Evolutionary conservation across 2,329 filamentous ascomycete species (phyloP).

Genomic region (Microcyclosporella mali): DNA sequence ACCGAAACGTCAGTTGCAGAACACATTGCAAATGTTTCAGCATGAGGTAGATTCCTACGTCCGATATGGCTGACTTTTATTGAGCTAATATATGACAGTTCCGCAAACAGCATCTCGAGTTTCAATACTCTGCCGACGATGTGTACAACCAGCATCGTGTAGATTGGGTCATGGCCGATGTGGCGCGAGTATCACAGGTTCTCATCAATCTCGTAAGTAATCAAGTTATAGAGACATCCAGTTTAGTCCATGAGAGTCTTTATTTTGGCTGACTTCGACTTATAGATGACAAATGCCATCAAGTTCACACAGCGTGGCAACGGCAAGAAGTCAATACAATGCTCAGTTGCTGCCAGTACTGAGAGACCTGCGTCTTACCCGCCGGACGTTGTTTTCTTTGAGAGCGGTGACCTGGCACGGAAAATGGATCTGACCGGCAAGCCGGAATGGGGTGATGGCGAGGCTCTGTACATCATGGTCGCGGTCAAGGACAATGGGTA

Average conservation of each 20-base stretch:
- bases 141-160: conserved; percentile 22
- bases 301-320: conserved; percentile 28
- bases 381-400: conserved; percentile 41
- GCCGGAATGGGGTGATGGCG: conserved; percentile 38
- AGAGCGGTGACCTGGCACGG: conserved; percentile 30
- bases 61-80: no score
- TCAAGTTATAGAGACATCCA: no score
- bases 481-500: conserved; percentile 38
- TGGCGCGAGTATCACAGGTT: conserved; percentile 27
- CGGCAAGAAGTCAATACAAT: conserved; percentile 21
- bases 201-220: conserved; percentile 25
- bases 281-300: conserved; percentile 28
- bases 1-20: conserved; percentile 23
- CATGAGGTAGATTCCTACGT: conserved; percentile 16
- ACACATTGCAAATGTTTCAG: conserved; percentile 32
- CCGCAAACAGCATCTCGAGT: conserved; percentile 25
- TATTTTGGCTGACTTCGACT: no score
- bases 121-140: conserved; percentile 24
- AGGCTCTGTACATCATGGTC: conserved; percentile 38
- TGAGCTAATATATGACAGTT: conserved; percentile 8
- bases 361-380: conserved; percentile 38
- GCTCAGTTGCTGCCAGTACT: conserved; percentile 22
- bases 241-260: no score
- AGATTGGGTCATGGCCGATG: conserved; percentile 25
- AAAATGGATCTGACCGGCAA: conserved; percentile 38